Percentiles rank a stretch among this genome's conserved stretches.
Evolutionary conservation across 192 early-diverging fungal genomes (phyloP).

Genomic region (Coemansia sp.): DNA sequence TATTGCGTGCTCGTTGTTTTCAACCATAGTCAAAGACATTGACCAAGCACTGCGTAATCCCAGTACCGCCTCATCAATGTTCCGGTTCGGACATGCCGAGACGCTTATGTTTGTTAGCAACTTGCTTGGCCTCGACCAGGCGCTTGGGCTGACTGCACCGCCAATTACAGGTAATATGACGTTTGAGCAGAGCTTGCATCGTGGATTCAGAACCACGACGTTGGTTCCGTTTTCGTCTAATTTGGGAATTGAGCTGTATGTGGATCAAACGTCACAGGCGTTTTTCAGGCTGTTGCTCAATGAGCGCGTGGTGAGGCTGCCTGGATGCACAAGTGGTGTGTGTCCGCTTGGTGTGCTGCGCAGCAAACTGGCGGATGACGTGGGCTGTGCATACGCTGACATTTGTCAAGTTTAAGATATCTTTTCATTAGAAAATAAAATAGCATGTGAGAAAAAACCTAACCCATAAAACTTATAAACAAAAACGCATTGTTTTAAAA

Average conservation of each 20-base stretch:
- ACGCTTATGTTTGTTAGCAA: constrained; percentile 46
- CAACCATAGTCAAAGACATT: constrained; percentile 15
- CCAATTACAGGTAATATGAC: constrained; percentile 40
- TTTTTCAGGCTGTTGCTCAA: constrained; percentile 38
- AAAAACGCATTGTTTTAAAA: no score
- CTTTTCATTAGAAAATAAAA: no score
- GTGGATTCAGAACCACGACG: constrained; percentile 31
- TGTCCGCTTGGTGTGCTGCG: constrained; percentile 33
- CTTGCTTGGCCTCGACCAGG: constrained; percentile 20
- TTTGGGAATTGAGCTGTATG: constrained; percentile 32
- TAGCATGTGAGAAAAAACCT: no score
- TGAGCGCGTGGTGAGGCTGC: constrained; percentile 20
- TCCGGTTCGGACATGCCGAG: constrained; percentile 49
- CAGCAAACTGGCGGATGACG: constrained; percentile 12
- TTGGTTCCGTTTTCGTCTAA: constrained; percentile 42
- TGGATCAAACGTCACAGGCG: constrained; percentile 11
- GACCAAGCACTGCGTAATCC: constrained; percentile 16
- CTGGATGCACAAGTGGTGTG: constrained; percentile 14
- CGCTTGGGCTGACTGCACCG: constrained; percentile 13
- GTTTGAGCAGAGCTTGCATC: background rate
- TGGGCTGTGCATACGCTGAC: constrained; percentile 32
- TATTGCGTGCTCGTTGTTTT: constrained; percentile 35
- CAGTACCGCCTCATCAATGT: constrained; percentile 18
- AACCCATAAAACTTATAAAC: no score
- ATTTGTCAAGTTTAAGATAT: constrained; percentile 9